Evolutionary conservation across 352 stramenopile species (phyloP), one percentile per base, ranked within the genome.

Genomic region (Thalassiosira hispida): DNA sequence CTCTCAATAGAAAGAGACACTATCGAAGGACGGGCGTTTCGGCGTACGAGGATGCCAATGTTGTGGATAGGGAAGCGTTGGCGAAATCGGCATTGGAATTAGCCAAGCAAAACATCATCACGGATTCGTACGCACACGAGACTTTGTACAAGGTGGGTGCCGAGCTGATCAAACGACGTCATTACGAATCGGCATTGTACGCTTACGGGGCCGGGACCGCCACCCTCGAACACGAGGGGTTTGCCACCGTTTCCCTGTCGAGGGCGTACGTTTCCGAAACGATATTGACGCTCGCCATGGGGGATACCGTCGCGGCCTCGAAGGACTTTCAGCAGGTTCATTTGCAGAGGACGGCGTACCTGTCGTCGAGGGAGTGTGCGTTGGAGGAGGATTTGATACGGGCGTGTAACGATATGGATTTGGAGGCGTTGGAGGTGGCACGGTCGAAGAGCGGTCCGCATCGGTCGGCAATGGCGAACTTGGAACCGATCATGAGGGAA

Each of bases 351-450:
- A 88, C 77, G 7, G 44, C 57, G 11, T 94, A 94, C 51, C 63
- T 94, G 14, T 66, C 62, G 7, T 89, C 83, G 22, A 66, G 87
- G 16, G 86, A 94, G 64, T 92, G 89, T 63, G 89, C 90, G 14
- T 55, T 94, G 33, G 73, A 73, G 16, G 89, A 94, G 73, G 89
- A 94, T 69, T 79, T 94, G 18, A 88, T 93, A 61, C 72, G 85
- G 25, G 89, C 87, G 7, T 76, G 90, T 23, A 84, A 88, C 20
- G 67, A 42, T 12, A 81, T 90, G 59, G 84, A 92, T 70, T 27
- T 35, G 8, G 85, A 94, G 31, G 83, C 73, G 11, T 73, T 93
- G 33, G 89, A 93, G 20, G 76, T 85, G 33, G 79, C 78, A 14
- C 64, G 85, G 46, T 71, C 63, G 18, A 74, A 69, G n/a, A 77